phyloP scores from a whole-genome alignment of 208 protist species.

The Trypanosomatidae sp. region DNA sequence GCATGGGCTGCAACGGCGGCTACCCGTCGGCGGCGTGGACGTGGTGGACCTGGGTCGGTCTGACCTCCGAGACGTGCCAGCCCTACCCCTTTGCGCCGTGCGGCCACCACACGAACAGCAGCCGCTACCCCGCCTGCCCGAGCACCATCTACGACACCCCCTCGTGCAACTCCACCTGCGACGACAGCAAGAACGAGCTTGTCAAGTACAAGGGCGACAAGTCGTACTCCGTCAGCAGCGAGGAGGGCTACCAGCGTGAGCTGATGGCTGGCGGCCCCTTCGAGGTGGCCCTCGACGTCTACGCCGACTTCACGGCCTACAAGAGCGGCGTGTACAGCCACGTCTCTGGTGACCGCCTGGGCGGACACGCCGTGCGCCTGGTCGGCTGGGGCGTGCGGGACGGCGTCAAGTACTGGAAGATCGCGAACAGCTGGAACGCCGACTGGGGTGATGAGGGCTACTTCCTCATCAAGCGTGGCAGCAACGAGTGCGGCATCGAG shows the following conservation, averaged over 20 bases:
- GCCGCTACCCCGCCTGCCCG: constrained; percentile 63
- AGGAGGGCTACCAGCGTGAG: constrained; percentile 77
- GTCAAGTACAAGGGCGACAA: constrained; percentile 55
- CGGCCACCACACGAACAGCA: constrained; percentile 64
- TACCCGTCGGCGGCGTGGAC: constrained; percentile 64
- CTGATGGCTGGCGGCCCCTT: constrained; percentile 89
- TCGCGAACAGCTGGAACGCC: constrained; percentile 90
- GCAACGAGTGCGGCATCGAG: constrained; percentile 86
- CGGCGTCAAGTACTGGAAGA: constrained; percentile 85
- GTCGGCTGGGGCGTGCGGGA: constrained; percentile 85
- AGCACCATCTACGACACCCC: constrained; percentile 73
- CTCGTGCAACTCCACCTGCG: constrained; percentile 66
- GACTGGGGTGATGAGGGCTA: constrained; percentile 90
- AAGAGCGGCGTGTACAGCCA: constrained; percentile 91
- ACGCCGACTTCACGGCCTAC: constrained; percentile 90
- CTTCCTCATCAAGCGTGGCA: constrained; percentile 76
- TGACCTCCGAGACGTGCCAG: constrained; percentile 74
- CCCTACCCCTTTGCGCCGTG: constrained; percentile 83
- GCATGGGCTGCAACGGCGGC: constrained; percentile 85
- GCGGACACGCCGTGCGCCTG: constrained; percentile 86
- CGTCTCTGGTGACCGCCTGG: constrained; percentile 55
- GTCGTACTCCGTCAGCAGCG: constrained; percentile 49
- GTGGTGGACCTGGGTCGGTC: constrained; percentile 67
- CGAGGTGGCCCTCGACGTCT: constrained; percentile 88
- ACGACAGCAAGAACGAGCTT: constrained; percentile 17